Evolutionary conservation across 306 rosid genomes (phyloP).

Genomic region (Calophaca sinica): DNA sequence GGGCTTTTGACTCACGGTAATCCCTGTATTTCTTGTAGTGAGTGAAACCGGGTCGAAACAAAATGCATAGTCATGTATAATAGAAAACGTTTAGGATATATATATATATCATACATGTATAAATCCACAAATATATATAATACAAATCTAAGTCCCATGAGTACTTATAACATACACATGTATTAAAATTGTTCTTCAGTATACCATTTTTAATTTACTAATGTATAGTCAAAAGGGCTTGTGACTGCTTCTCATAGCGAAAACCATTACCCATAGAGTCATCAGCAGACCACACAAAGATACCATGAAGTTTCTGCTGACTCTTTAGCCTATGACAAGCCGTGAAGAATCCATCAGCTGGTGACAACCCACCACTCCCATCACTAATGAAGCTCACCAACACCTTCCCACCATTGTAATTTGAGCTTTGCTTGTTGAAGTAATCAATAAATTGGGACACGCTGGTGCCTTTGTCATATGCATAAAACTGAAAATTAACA

Average conservation of each 20-base stretch:
- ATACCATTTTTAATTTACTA: constrained; percentile 36
- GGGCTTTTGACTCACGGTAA: too few species aligned
- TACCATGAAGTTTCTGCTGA: constrained; percentile 64
- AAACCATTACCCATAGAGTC: constrained; percentile 70
- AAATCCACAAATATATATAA: background rate
- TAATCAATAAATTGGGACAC: constrained; percentile 65
- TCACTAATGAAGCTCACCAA: constrained; percentile 72
- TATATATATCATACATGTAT: background rate
- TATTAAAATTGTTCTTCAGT: background rate
- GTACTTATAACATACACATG: background rate
- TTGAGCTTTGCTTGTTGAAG: constrained; percentile 65
- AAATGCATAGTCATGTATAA: background rate
- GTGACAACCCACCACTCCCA: constrained; percentile 69
- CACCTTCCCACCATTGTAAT: constrained; percentile 72
- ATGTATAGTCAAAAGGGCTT: constrained; percentile 61
- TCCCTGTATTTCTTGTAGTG: too few species aligned
- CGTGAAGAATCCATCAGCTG: constrained; percentile 63
- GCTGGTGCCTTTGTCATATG: constrained; percentile 68
- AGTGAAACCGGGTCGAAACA: background rate
- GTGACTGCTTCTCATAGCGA: constrained; percentile 74
- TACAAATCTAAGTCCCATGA: background rate
- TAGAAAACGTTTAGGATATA: background rate
- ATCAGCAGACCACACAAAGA: constrained; percentile 91
- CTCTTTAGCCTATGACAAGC: constrained; percentile 64
- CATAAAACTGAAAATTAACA: constrained; percentile 87